A percentile compares a stretch with the other conserved stretches of the same genome.
phyloP scores from a whole-genome alignment of 805 yeast species.

The Candida patagonica region DNA sequence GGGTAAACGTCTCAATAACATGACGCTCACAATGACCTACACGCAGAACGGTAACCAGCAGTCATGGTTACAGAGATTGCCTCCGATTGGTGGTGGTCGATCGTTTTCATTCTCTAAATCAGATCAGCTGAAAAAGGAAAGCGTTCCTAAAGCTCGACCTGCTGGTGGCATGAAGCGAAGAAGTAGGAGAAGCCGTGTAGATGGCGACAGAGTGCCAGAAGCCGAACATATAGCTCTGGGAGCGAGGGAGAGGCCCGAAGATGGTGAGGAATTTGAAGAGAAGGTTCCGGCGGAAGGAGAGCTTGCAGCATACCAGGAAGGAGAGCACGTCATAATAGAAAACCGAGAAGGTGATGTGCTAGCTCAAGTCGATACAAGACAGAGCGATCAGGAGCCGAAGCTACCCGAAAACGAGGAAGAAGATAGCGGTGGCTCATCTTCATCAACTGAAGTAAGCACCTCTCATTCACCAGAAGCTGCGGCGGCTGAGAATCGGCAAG shows the following conservation, averaged over 20 bases:
- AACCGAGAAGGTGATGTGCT: constrained; percentile 78
- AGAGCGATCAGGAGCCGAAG: constrained; percentile 20
- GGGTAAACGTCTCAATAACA: constrained; percentile 82
- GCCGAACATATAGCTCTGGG: constrained; percentile 22
- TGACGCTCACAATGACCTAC: constrained; percentile 87
- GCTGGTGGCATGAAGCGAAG: constrained; percentile 21
- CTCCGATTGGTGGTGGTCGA: constrained; percentile 59
- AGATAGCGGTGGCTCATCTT: constrained; percentile 1
- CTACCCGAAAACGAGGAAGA: not conserved
- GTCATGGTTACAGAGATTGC: constrained; percentile 79
- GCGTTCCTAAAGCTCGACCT: constrained; percentile 13
- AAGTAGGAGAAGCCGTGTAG: constrained; percentile 11
- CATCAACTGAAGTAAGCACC: constrained; percentile 1
- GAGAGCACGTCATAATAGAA: constrained; percentile 61
- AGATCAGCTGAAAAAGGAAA: constrained; percentile 46
- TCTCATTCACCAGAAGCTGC: too few species aligned
- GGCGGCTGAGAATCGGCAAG: not conserved
- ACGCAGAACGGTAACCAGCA: constrained; percentile 60
- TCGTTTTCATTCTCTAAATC: constrained; percentile 76
- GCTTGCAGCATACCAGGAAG: constrained; percentile 55
- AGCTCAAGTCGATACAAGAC: constrained; percentile 33
- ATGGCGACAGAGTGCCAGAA: constrained; percentile 8
- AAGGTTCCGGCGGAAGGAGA: constrained; percentile 19
- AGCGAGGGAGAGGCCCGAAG: constrained; percentile 9
- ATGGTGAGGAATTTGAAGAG: constrained; percentile 7